These are phyloP conservation scores for Cystofilobasidium ferigula DNA, from an alignment of 768 basidiomycete genomes.

Conservation along the genomic window DNA sequence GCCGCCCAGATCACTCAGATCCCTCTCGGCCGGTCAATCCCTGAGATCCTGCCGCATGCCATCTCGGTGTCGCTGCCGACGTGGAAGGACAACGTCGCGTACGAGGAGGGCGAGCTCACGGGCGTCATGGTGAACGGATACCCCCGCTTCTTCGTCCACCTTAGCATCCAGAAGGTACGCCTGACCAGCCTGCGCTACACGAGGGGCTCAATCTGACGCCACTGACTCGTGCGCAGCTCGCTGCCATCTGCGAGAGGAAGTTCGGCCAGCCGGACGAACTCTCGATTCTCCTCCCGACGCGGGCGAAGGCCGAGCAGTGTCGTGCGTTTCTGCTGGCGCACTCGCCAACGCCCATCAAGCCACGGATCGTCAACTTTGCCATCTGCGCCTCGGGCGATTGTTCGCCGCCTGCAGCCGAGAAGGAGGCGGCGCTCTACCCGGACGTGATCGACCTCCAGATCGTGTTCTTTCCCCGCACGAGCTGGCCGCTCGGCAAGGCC, in stretches of 20 bases:
- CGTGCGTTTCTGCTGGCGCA: slow-evolving; percentile 50
- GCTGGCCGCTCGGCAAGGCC: slow-evolving; percentile 61
- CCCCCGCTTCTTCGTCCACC: slow-evolving; percentile 86
- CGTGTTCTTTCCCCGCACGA: slow-evolving; percentile 57
- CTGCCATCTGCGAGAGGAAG: slow-evolving; percentile 60
- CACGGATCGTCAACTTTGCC: slow-evolving; percentile 49
- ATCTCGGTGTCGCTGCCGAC: slow-evolving; percentile 90
- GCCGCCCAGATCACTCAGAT: slow-evolving; percentile 20
- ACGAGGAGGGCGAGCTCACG: slow-evolving; percentile 77
- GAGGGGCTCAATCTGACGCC: not conserved
- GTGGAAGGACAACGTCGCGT: slow-evolving; percentile 82
- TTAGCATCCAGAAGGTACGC: slow-evolving; percentile 68
- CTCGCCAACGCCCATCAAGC: slow-evolving; percentile 46
- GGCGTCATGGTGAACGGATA: slow-evolving; percentile 84
- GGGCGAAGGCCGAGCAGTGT: slow-evolving; percentile 60
- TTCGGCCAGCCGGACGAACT: slow-evolving; percentile 61
- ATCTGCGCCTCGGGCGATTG: slow-evolving; percentile 46
- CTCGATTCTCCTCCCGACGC: slow-evolving; percentile 69
- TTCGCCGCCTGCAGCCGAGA: slow-evolving; percentile 21
- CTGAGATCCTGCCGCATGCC: slow-evolving; percentile 54
- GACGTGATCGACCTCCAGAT: slow-evolving; percentile 58
- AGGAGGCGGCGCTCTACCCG: slow-evolving; percentile 9
- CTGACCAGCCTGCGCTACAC: not conserved
- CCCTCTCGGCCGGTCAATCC: slow-evolving; percentile 28
- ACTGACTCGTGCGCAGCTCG: slow-evolving; percentile 50